Conservation (phyloP, 78 protist genomes). For the Andalucia godoyi region DNA sequence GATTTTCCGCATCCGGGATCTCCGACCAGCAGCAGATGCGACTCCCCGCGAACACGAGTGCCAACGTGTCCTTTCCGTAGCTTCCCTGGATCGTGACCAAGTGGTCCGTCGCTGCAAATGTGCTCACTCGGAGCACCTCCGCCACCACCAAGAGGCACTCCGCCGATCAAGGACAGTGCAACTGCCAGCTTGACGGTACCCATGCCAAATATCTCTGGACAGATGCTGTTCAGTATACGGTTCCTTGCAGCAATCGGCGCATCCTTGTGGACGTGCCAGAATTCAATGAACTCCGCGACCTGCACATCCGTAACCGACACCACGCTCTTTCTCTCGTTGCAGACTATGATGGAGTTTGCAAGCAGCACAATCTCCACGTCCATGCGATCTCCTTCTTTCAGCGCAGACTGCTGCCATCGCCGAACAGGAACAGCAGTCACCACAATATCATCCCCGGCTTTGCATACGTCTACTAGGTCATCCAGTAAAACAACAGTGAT, state of each 20-base stretch:
- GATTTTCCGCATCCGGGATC: constrained; percentile 89
- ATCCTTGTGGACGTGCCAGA: constrained; percentile 38
- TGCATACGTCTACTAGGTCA: constrained; percentile 74
- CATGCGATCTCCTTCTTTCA: neutral
- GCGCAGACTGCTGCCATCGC: constrained; percentile 7
- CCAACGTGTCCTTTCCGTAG: constrained; percentile 5
- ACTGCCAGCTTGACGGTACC: constrained; percentile 75
- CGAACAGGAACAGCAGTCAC: constrained; percentile 3
- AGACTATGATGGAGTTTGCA: constrained; percentile 43
- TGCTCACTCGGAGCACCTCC: neutral
- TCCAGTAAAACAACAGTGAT: constrained; percentile 57
- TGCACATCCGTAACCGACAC: constrained; percentile 33
- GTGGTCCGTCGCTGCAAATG: neutral
- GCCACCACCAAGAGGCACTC: constrained; percentile 27
- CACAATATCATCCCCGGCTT: constrained; percentile 83
- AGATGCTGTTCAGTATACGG: constrained; percentile 23
- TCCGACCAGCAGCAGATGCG: constrained; percentile 90
- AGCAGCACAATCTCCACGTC: constrained; percentile 54
- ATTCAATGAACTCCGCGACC: constrained; percentile 22
- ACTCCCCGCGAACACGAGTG: constrained; percentile 70
- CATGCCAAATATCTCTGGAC: constrained; percentile 65
- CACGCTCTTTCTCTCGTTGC: constrained; percentile 26
- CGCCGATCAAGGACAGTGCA: constrained; percentile 75
- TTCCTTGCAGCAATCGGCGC: constrained; percentile 27
- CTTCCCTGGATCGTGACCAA: neutral